Evolutionary conservation across 768 basidiomycete species (phyloP).

Genomic region (Tulasnella sp.): DNA sequence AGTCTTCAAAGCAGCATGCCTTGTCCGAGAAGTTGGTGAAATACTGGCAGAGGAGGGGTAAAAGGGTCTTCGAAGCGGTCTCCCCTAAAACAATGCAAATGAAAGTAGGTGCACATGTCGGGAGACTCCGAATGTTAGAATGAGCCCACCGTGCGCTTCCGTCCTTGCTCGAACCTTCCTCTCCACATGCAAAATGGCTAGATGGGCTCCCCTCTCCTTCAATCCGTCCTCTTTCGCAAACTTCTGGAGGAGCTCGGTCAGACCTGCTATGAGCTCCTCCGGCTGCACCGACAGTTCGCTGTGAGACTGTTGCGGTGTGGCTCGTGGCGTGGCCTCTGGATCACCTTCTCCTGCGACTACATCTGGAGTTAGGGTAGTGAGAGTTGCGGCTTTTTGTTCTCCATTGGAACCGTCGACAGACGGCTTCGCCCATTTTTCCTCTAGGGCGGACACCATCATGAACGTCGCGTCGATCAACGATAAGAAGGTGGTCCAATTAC

Average conservation of each 20-base stretch:
- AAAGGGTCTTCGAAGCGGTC: neutral
- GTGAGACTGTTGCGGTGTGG: neutral
- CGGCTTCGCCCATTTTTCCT: slow-evolving; percentile 17
- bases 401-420: slow-evolving; percentile 14
- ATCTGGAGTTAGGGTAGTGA: neutral
- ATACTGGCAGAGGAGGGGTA: slow-evolving; percentile 32
- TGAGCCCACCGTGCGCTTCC: slow-evolving; percentile 3
- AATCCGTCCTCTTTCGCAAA: slow-evolving; percentile 50
- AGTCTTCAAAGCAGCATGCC: slow-evolving; percentile 78
- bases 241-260: slow-evolving; percentile 41
- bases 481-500: slow-evolving; percentile 79
- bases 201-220: slow-evolving; percentile 59
- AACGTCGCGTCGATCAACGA: slow-evolving; percentile 62
- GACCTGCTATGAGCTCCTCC: slow-evolving; percentile 30
- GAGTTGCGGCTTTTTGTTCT: neutral
- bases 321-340: slow-evolving; percentile 9
- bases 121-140: neutral
- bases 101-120: neutral
- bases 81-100: neutral
- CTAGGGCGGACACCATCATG: slow-evolving; percentile 25
- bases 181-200: slow-evolving; percentile 71
- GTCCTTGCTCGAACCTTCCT: slow-evolving; percentile 34
- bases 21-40: slow-evolving; percentile 66
- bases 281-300: slow-evolving; percentile 5
- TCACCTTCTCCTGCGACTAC: slow-evolving; percentile 16